phyloP scores from a whole-genome alignment of 371 early-diverging fungal species.

The Dichotomocladium elegans region DNA sequence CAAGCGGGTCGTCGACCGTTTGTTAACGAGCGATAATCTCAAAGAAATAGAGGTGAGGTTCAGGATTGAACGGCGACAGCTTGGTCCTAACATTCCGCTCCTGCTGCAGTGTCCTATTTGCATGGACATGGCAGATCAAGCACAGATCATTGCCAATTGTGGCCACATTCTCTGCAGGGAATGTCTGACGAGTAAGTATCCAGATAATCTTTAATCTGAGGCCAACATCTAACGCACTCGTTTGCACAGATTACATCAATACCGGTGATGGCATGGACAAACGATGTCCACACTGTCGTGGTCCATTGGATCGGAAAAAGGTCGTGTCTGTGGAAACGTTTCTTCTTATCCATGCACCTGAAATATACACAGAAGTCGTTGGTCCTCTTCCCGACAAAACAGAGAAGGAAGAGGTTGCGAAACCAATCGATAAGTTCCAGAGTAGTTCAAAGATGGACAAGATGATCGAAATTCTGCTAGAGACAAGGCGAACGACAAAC shows the following conservation, averaged over 20 bases:
- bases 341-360: constrained; percentile 25
- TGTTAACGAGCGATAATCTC: constrained; percentile 11
- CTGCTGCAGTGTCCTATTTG: constrained; percentile 39
- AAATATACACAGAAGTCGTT: constrained; percentile 9
- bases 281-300: constrained; percentile 42
- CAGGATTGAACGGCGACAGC: neutral
- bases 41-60: constrained; percentile 15
- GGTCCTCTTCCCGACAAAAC: neutral
- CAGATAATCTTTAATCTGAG: neutral
- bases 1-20: constrained; percentile 16
- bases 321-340: constrained; percentile 25
- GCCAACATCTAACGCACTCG: neutral
- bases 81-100: neutral
- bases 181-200: constrained; percentile 28
- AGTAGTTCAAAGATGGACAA: constrained; percentile 49
- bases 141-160: constrained; percentile 26
- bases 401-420: constrained; percentile 1
- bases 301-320: constrained; percentile 8
- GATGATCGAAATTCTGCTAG: constrained; percentile 43
- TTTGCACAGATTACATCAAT: neutral
- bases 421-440: constrained; percentile 2
- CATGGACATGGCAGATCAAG: constrained; percentile 37
- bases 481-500: constrained; percentile 20
- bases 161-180: constrained; percentile 48
- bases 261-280: neutral